phyloP scores from a whole-genome alignment of 2,329 filamentous ascomycete genomes.

The Thelonectria rubi region DNA sequence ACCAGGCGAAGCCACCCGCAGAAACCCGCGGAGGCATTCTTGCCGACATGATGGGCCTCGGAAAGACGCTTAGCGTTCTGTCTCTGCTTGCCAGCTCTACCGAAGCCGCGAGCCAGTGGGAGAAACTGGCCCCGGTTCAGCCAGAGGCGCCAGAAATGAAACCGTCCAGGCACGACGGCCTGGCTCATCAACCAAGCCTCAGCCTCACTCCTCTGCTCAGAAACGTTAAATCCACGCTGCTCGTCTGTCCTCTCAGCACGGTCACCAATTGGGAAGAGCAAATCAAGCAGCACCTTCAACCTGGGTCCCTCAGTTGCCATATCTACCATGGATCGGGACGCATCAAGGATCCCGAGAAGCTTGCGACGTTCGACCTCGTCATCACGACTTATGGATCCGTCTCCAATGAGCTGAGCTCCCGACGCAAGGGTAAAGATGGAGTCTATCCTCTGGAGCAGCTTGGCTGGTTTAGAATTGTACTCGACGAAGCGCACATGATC shows the following conservation, averaged over 20 bases:
- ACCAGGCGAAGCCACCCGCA: constrained; percentile 66
- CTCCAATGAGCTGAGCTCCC: constrained; percentile 76
- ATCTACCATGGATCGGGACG: constrained; percentile 88
- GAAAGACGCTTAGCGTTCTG: constrained; percentile 86
- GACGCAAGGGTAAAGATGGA: constrained; percentile 68
- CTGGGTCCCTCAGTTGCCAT: constrained; percentile 73
- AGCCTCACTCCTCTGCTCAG: constrained; percentile 62
- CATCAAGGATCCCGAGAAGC: constrained; percentile 71
- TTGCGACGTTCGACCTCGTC: constrained; percentile 82
- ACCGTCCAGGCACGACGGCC: constrained; percentile 43
- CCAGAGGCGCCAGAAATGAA: constrained; percentile 54
- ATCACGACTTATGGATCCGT: constrained; percentile 94
- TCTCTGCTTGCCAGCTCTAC: constrained; percentile 77
- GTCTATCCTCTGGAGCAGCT: constrained; percentile 76
- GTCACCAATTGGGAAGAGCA: constrained; percentile 96
- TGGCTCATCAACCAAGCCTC: constrained; percentile 52
- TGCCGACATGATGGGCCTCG: constrained; percentile 90
- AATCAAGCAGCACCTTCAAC: constrained; percentile 80
- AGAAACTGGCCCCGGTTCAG: constrained; percentile 60
- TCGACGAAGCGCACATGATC: constrained; percentile 96
- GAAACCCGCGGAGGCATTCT: constrained; percentile 78
- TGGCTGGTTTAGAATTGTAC: constrained; percentile 91
- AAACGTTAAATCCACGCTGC: constrained; percentile 82
- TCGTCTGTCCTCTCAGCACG: constrained; percentile 90
- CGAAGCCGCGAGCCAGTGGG: constrained; percentile 70